Percentiles rank a stretch among this genome's conserved stretches.
phyloP scores from a whole-genome alignment of 73 alveolate genomes.

The Paramecium biaurelia region DNA sequence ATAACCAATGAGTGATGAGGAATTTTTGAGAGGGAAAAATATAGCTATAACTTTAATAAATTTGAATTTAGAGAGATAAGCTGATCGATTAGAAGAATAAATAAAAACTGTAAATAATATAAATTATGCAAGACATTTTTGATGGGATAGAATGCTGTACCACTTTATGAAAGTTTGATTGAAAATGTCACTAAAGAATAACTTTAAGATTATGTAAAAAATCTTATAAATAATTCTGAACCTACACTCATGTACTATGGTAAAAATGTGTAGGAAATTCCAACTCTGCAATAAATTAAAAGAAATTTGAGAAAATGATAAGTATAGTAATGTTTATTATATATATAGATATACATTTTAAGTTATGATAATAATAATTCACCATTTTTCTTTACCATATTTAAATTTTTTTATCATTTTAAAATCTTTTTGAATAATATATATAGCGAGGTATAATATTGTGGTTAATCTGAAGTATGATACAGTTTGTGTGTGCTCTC shows the following conservation, averaged over 20 bases:
- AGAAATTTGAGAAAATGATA: not conserved
- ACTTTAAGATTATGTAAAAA: not conserved
- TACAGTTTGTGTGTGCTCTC: no score
- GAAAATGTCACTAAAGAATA: not conserved
- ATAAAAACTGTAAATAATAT: not conserved
- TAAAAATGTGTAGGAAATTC: not conserved
- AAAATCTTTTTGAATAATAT: no score
- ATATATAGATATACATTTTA: not conserved
- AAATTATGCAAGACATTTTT: not conserved
- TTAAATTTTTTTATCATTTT: no score
- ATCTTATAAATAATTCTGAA: not conserved
- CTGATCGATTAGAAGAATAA: constrained; percentile 23
- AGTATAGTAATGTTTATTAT: not conserved
- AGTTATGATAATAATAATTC: no score
- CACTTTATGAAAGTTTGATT: not conserved
- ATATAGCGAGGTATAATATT: no score
- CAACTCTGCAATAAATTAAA: not conserved
- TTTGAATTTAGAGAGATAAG: constrained; percentile 37
- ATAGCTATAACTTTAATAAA: constrained; percentile 9
- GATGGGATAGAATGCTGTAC: constrained; percentile 18
- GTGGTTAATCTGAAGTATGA: no score
- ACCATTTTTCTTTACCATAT: no score
- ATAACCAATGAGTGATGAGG: constrained; percentile 41
- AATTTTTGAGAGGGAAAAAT: not conserved
- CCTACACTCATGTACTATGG: constrained; percentile 31